Base-by-base conservation (phyloP, 2,329 filamentous ascomycete genomes). In the Trichophyton rubrum region DNA sequence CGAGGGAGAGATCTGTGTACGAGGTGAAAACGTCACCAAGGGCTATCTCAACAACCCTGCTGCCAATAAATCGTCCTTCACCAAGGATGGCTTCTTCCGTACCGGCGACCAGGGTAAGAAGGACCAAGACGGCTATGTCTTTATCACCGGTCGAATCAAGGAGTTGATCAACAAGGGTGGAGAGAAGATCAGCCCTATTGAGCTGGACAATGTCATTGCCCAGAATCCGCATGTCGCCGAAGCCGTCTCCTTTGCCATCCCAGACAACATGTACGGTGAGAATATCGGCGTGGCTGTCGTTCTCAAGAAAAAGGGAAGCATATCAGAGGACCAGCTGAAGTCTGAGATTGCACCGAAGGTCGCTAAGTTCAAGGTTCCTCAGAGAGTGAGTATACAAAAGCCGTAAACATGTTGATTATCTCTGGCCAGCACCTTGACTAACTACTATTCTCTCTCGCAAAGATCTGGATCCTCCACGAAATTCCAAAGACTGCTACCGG, bases 121-220 rank as follows among this genome's bases (percentile, higher is more conserved):
- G 70, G 89, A 95, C 68, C 76, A 83, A 61, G 88, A 93, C 66
- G 88, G 89, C 62, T 95, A 93, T 70, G 77, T 95, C 9, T 80
- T 88, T 69, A 92, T 95, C 73, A 95, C 90, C 0, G 90, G 90
- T n/a, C 81, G 90, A 59, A 95, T 95, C 76, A 95, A 95, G 79
- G 90, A 95, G 75, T 79, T 95, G 59, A 95, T 95, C 78, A 77
- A 95, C 75, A 91, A 92, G 75, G 89, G 87, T 60, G 89, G 89
- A 62, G 89, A 95, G 77, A 93, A 93, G 78, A 93, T 95, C 70
- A 88, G 85, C 66, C 89, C 90, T 1, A 91, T 93, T 60, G 89
- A 95, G 75, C 79, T 95, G 38, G 89, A 95, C 74, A 93, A 95
- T 66, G 83, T 88, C 11, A 77, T 95, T 30, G 80, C 86, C n/a